These are phyloP conservation scores for Xylaria acuta DNA, from an alignment of 495 filamentous ascomycete genomes.

Conservation along the genomic window DNA sequence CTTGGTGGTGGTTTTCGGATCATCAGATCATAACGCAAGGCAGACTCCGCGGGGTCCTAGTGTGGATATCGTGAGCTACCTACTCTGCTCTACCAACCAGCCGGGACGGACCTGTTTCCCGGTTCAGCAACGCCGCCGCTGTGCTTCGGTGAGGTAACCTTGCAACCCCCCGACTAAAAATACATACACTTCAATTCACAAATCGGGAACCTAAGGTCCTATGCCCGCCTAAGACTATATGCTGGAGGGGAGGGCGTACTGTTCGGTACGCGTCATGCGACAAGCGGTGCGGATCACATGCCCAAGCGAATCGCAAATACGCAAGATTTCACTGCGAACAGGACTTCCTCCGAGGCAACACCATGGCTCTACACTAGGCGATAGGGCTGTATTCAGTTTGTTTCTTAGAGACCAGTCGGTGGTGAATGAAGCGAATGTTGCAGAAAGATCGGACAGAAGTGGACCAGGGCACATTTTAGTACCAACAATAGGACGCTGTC, in stretches of 20 bases:
- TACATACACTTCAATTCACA: neutral
- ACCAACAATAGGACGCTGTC: neutral
- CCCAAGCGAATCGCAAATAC: neutral
- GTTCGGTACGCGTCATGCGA: neutral
- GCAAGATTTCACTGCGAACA: neutral
- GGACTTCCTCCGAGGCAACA: neutral
- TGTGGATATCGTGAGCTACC: conserved; percentile 11
- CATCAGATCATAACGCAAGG: neutral
- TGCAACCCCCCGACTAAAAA: neutral
- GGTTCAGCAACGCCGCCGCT: conserved; percentile 2
- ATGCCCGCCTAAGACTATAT: neutral
- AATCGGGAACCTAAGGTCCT: neutral
- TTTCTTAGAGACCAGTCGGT: neutral
- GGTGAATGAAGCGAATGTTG: neutral
- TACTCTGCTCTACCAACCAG: neutral
- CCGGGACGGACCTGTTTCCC: conserved; percentile 7
- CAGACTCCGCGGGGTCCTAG: neutral
- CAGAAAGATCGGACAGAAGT: neutral
- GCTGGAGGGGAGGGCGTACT: neutral
- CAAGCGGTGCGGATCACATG: neutral
- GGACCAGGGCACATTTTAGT: neutral
- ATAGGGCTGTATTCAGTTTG: neutral
- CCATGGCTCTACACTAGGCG: neutral
- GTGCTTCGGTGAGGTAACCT: neutral
- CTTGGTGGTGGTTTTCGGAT: neutral